Conservation (phyloP, 768 basidiomycete species). For the Cystofilobasidium capitatum region DNA sequence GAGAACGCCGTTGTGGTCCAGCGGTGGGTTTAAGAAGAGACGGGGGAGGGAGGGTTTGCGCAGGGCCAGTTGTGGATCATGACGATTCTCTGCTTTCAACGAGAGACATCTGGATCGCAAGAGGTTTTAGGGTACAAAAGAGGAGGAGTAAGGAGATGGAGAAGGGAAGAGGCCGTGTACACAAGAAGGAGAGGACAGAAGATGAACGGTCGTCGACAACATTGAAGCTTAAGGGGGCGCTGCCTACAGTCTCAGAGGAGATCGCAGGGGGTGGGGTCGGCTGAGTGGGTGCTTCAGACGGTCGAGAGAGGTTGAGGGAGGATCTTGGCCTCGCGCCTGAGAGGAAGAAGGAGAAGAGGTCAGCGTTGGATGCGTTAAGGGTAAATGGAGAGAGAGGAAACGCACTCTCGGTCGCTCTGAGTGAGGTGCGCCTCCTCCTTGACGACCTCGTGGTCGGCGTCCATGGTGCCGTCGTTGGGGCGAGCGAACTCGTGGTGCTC, state of each 20-base stretch:
- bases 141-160: not conserved
- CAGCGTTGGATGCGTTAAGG: not conserved
- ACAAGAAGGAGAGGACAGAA: not conserved
- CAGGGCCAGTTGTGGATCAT: too few relatives aligned
- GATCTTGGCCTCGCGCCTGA: conserved; percentile 4
- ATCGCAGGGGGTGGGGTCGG: not conserved
- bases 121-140: not conserved
- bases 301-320: conserved; percentile 3
- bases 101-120: too few relatives aligned
- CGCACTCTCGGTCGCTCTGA: not conserved
- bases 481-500: not conserved
- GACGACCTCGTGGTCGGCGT: not conserved
- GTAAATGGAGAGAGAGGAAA: not conserved
- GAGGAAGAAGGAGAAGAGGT: not conserved
- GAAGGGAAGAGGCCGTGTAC: not conserved
- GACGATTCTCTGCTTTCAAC: too few relatives aligned
- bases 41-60: too few relatives aligned
- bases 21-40: conserved; percentile 45
- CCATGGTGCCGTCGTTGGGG: not conserved
- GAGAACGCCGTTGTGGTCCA: conserved; percentile 78
- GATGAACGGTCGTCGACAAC: not conserved
- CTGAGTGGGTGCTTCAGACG: not conserved
- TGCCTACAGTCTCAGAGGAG: not conserved
- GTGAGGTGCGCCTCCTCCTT: not conserved
- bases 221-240: not conserved